phyloP scores from a whole-genome alignment of 257 asterid genomes.

The Leonotis leonurus region DNA sequence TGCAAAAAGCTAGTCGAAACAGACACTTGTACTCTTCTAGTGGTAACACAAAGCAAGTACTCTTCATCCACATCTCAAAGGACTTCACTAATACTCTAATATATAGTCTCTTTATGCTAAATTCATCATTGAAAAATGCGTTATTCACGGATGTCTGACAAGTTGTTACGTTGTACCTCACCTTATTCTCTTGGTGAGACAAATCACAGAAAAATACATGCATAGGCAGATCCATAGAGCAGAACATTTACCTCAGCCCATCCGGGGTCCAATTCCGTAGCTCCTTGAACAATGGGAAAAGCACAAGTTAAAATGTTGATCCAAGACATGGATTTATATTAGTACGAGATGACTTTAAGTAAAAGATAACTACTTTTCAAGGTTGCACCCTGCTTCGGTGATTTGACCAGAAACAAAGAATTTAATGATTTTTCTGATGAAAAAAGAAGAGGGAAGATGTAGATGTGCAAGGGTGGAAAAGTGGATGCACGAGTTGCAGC shows the following conservation, averaged over 20 bases:
- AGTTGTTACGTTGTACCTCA: not conserved
- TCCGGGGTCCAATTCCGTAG: constrained; percentile 74
- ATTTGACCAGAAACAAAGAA: not conserved
- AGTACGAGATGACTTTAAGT: not conserved
- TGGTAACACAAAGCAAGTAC: not conserved
- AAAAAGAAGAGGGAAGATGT: not conserved
- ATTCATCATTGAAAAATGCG: not conserved
- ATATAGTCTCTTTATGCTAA: constrained; percentile 1
- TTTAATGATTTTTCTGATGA: not conserved
- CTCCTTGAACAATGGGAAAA: constrained; percentile 44
- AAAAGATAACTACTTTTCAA: not conserved
- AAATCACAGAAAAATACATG: constrained; percentile 17
- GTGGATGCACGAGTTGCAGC: constrained; percentile 71
- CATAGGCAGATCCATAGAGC: constrained; percentile 22
- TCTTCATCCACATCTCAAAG: not conserved
- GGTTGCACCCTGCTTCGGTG: not conserved
- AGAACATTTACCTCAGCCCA: constrained; percentile 75
- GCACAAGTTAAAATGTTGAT: constrained; percentile 6
- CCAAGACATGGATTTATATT: not conserved
- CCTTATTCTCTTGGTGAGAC: no score
- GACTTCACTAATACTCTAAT: not conserved
- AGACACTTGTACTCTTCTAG: not conserved
- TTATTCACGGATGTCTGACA: not conserved
- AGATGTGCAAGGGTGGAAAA: not conserved
- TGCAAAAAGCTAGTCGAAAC: not conserved